These are phyloP conservation scores for Oropetium thomaeum DNA, from an alignment of 176 grass and related monocot genomes.

Conservation along the genomic window DNA sequence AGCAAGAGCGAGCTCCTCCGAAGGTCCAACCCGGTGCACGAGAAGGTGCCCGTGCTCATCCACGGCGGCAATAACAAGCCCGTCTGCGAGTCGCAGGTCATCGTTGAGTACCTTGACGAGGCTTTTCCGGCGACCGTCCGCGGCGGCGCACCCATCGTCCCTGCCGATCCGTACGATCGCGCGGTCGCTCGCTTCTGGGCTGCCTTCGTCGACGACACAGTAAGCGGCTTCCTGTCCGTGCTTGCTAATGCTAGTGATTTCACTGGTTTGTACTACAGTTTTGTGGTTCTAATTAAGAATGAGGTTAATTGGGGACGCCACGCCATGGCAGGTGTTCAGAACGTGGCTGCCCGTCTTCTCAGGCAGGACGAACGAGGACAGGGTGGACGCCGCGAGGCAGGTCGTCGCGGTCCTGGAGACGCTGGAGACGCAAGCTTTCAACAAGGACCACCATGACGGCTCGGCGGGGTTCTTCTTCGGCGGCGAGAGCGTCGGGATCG, in stretches of 20 bases:
- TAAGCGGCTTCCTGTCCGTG: too few relatives aligned
- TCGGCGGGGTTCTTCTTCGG: constrained; percentile 32
- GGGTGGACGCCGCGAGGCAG: background rate
- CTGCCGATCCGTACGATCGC: constrained; percentile 22
- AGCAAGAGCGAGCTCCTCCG: constrained; percentile 35
- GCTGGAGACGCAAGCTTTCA: too few relatives aligned
- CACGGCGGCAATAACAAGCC: constrained; percentile 34
- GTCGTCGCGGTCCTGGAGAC: background rate
- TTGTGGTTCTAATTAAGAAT: too few relatives aligned
- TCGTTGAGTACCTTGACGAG: constrained; percentile 44
- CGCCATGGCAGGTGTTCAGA: background rate
- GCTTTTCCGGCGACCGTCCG: background rate
- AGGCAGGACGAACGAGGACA: background rate
- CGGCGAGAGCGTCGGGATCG: constrained; percentile 34
- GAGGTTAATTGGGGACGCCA: too few relatives aligned
- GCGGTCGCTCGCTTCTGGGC: constrained; percentile 42
- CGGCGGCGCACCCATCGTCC: constrained; percentile 6
- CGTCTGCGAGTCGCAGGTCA: constrained; percentile 45
- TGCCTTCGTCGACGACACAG: constrained; percentile 22
- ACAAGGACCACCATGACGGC: constrained; percentile 34
- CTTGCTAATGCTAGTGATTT: too few relatives aligned
- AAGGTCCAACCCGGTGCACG: constrained; percentile 41
- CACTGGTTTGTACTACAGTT: too few relatives aligned
- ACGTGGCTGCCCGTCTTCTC: background rate
- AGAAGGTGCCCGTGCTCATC: constrained; percentile 47